Base-by-base conservation (phyloP, 2,329 filamentous ascomycete genomes). In the Truncatella angustata region DNA sequence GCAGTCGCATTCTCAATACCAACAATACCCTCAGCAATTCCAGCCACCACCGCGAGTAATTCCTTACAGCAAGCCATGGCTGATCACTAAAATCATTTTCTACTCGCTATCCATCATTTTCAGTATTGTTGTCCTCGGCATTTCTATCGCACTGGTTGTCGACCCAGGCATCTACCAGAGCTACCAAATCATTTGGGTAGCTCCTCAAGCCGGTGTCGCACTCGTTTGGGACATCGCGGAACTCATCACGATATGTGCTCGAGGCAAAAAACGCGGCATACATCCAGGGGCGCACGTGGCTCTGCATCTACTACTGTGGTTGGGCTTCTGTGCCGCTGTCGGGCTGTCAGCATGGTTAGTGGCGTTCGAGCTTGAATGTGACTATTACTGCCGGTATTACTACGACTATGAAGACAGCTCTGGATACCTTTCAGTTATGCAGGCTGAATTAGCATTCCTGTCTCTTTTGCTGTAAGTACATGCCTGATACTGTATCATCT, bases 221-320 rank as follows among this genome's bases (percentile, higher is more conserved):
- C 20, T 64, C 24, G 30, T 56, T 21, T 64, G 61, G 62, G 53
- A 52, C 32, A 52, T 51, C 20, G 53, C 58, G 12, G 60, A 63
- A 39, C 53, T 63, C 34, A 54, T 56, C 54, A 56, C 61, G 7
- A 39, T 57, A 16, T 58, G 54, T 36, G 48, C 52, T 16, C 53
- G 55, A 28, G 18, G 21, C n/a, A 30, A 37, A 9, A 51, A 54
- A 23, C 56, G 58, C 5, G 57, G 58, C 14, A 68, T 66, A 45
- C 63, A 66, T 36, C 66, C 66, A 2, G 65, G 65, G 26, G 65
- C 64, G 14, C 56, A 60, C 28, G 60, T 63, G 9, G 61, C 55
- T 1, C 43, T 64, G 5, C 59, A 64, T 5, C 56, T 63, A 12
- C 42, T 64, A 5, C 40, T 63, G 18, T 62, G 60, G 57, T 21